A percentile compares a stretch with the other conserved stretches of the same genome.
These are phyloP conservation scores for Trichoderma polysporum DNA, from an alignment of 2,329 filamentous ascomycete genomes.

Conservation along the genomic window DNA sequence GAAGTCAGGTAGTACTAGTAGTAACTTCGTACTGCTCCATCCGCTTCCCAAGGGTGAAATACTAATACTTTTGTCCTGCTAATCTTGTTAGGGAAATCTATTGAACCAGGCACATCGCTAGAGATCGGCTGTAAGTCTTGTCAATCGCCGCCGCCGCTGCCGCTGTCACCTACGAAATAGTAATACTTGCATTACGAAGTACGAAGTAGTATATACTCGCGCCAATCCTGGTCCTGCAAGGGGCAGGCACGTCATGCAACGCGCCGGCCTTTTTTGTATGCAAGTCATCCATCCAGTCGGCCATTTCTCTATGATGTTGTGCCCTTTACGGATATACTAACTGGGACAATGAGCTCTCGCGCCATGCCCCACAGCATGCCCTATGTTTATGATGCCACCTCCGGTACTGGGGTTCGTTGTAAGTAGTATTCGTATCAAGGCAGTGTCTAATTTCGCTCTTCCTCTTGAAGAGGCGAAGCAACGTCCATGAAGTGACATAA, in stretches of 20 bases:
- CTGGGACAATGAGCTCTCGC: not conserved
- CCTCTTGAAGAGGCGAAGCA: not conserved
- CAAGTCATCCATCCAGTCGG: conserved; percentile 18
- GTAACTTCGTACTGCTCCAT: not conserved
- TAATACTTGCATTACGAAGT: not conserved
- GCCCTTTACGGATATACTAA: not conserved
- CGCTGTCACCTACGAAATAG: not conserved
- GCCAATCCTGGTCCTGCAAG: conserved; percentile 8
- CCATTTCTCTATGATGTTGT: not conserved
- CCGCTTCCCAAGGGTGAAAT: not conserved
- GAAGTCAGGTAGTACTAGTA: not conserved
- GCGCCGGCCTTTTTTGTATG: not conserved
- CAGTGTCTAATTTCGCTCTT: not conserved
- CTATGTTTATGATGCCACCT: not conserved
- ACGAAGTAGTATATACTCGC: not conserved
- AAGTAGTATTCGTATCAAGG: not conserved
- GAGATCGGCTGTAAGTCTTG: not conserved
- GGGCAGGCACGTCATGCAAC: conserved; percentile 16
- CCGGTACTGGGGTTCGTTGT: not conserved
- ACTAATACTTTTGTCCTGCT: not conserved
- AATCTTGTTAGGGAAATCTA: not conserved
- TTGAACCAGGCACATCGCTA: not conserved
- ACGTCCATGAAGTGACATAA: not conserved
- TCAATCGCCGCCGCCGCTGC: not conserved
- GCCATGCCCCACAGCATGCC: not conserved